Base-by-base conservation (phyloP, 78 protist genomes). In the Ministeria vibrans region DNA sequence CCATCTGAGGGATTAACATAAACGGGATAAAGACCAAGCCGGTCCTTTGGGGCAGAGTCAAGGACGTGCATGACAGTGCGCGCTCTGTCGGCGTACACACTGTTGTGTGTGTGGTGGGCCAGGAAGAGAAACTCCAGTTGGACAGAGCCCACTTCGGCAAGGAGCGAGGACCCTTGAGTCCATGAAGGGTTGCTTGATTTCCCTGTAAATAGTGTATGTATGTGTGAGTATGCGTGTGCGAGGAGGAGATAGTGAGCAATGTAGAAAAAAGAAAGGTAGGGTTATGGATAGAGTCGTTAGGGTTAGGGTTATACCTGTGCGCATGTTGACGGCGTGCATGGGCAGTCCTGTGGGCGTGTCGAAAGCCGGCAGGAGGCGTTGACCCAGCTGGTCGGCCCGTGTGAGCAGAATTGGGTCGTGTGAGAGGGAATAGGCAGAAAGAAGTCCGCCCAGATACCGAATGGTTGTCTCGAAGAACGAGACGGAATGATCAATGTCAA, bases 361-460 rank as follows among this genome's bases (percentile, higher is more conserved):
- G 77, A 75, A 89, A 25, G 92, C 93, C 9, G 30, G 43, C 49
- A 73, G 25, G 2, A 92, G 70, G 32, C 68, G 64, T 34, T 84
- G 81, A 36, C 73, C 94, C 25, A 89, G 63, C 75, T 83, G 87
- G 18, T 0, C 0, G 34, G 86, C 83, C 46, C 39, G 83, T 27
- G 3, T 30, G 20, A 89, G 69, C 46, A 62, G 63, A 15, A 72
- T 7, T 0, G 0, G 5, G 44, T 91, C 92, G 36, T 27, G 45
- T 15, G 90, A 68, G 25, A 91, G 68, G 34, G 20, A 79, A 42
- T 81, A 83, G 1, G 93, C 93, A 2, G 83, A 0, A 46, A 92
- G 81, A 51, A 92, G 81, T 13, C 95, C 95, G 5, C 95, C 95
- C 34, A 92, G 32, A 43, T 28, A 2, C 28, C 95, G 85, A 41